Percentiles rank a stretch among this genome's conserved stretches.
Evolutionary conservation across 1,284 basidiomycete species (phyloP).

Genomic region (Erythrobasidium hasegawianum): DNA sequence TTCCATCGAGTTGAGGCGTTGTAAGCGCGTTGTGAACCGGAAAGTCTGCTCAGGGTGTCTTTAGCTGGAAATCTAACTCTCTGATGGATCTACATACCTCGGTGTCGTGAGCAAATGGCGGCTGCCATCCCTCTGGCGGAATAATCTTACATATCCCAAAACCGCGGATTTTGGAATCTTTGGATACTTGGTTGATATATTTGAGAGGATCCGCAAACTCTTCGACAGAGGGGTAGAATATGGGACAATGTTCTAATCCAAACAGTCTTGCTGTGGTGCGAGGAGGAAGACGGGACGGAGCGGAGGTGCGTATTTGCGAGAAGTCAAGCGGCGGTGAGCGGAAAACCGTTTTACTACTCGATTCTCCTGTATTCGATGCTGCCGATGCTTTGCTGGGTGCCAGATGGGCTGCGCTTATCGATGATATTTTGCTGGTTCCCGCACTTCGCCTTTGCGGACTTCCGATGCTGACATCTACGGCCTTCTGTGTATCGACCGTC

Average conservation of each 20-base stretch:
- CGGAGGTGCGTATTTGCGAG: conserved; percentile 40
- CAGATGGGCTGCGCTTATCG: no score
- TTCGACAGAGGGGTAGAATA: conserved; percentile 78
- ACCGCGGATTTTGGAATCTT: conserved; percentile 60
- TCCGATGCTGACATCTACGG: no score
- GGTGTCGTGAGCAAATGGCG: conserved; percentile 94
- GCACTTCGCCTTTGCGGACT: no score
- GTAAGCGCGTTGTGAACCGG: conserved; percentile 91
- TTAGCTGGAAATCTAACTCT: no score
- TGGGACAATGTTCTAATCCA: conserved; percentile 82
- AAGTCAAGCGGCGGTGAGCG: conserved; percentile 44
- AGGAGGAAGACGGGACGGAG: conserved; percentile 36
- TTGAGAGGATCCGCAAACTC: conserved; percentile 92
- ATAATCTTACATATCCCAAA: conserved; percentile 96
- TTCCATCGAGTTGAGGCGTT: conserved; percentile 93
- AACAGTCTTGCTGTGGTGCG: conserved; percentile 55
- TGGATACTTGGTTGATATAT: conserved; percentile 82
- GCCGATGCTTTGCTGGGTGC: no score
- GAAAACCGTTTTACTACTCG: no score
- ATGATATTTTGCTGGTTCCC: no score
- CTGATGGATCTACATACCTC: conserved; percentile 70
- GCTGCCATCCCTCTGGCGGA: conserved; percentile 88
- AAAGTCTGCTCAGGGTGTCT: no score
- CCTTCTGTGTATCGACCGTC: no score
- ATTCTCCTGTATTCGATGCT: no score